Evolutionary conservation across 805 yeast species (phyloP).

Genomic region (Nakazawaea wickerhamii): DNA sequence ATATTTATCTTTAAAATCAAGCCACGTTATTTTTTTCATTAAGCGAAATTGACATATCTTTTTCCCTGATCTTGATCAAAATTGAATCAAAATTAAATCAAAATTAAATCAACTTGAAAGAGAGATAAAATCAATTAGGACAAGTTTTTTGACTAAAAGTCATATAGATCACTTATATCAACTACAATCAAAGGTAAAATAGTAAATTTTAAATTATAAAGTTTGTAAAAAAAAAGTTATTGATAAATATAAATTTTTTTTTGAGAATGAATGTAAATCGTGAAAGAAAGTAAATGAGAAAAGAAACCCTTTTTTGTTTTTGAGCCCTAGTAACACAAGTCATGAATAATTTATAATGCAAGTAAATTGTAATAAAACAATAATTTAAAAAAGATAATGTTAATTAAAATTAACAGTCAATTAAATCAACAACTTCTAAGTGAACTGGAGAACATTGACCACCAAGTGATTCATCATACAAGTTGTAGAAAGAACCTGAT

Average conservation of each 20-base stretch:
- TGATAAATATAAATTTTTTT: not conserved
- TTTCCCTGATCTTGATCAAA: no score
- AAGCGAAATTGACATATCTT: no score
- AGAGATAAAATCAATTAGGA: no score
- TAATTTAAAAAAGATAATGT: not conserved
- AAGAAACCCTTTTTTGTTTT: slow-evolving; percentile 14
- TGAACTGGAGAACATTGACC: slow-evolving; percentile 40
- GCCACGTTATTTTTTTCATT: no score
- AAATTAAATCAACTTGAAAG: no score
- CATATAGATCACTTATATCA: no score
- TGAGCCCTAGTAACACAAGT: slow-evolving; percentile 12
- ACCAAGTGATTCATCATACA: slow-evolving; percentile 44
- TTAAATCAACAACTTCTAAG: slow-evolving; percentile 39
- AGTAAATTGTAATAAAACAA: not conserved
- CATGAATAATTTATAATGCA: slow-evolving; percentile 10
- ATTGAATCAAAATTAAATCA: no score
- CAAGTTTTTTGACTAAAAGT: no score
- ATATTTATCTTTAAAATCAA: no score
- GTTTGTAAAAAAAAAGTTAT: no score
- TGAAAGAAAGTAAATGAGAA: slow-evolving; percentile 22
- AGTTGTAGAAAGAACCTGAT: slow-evolving; percentile 55
- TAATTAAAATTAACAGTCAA: slow-evolving; percentile 36
- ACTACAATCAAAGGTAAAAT: no score
- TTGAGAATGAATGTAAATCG: slow-evolving; percentile 25
- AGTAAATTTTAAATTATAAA: no score